Percentiles rank a stretch among this genome's conserved stretches.
phyloP scores from a whole-genome alignment of 2,329 filamentous ascomycete genomes.

The Sarocladium kiliense region DNA sequence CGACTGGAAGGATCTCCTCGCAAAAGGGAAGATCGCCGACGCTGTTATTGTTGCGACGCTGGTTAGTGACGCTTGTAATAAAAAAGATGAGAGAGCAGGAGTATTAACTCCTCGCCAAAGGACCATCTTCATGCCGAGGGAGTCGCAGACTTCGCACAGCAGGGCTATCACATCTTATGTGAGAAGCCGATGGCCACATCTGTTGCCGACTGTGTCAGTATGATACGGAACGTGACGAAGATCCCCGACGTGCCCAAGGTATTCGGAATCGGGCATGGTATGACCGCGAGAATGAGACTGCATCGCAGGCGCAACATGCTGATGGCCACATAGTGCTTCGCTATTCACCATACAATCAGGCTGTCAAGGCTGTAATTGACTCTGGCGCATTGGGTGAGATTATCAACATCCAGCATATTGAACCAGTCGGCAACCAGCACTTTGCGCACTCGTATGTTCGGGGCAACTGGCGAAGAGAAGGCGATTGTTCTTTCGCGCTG shows the following conservation, averaged over 20 bases:
- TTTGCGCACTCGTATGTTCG: constrained; percentile 15
- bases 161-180: constrained; percentile 14
- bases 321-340: constrained; percentile 10
- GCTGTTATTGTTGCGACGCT: constrained; percentile 13
- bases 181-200: constrained; percentile 15
- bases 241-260: constrained; percentile 7
- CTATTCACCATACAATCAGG: constrained; percentile 14
- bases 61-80: constrained; percentile 9
- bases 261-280: constrained; percentile 14
- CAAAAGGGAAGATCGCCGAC: constrained; percentile 13
- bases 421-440: constrained; percentile 15
- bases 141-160: constrained; percentile 25
- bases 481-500: constrained; percentile 12
- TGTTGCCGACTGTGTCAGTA: constrained; percentile 13
- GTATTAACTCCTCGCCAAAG: neutral
- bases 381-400: constrained; percentile 15
- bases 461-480: constrained; percentile 14
- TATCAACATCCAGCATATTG: constrained; percentile 15
- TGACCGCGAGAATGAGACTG: too few relatives aligned
- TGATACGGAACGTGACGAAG: constrained; percentile 8
- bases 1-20: constrained; percentile 12
- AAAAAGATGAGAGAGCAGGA: too few relatives aligned
- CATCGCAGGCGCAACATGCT: too few relatives aligned
- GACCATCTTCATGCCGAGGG: constrained; percentile 22
- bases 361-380: constrained; percentile 14